Evolutionary conservation across 305 asterid species (phyloP).

Genomic region (Fraxinus nigra): DNA sequence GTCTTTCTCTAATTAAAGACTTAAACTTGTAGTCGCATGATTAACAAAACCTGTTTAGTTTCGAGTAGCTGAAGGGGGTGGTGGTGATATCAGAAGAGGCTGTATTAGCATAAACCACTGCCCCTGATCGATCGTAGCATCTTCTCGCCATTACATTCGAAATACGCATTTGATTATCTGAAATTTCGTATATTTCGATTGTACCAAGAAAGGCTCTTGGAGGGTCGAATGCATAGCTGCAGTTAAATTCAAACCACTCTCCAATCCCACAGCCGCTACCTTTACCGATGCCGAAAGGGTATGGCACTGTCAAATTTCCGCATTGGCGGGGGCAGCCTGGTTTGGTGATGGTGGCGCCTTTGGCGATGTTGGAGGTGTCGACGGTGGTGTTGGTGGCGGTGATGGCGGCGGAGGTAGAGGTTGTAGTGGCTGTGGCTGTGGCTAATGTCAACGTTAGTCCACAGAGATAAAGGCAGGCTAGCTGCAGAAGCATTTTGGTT

Average conservation of each 20-base stretch:
- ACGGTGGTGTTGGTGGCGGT: neutral
- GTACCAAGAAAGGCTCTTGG: conserved; percentile 17
- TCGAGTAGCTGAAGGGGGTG: conserved; percentile 20
- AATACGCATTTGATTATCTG: conserved; percentile 16
- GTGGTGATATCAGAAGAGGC: neutral
- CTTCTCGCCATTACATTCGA: conserved; percentile 12
- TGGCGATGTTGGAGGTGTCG: conserved; percentile 7
- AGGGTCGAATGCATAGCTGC: conserved; percentile 23
- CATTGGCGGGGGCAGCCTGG: conserved; percentile 27
- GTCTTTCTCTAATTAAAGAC: neutral
- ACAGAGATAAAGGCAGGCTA: neutral
- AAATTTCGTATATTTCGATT: conserved; percentile 2
- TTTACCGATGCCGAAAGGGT: conserved; percentile 27
- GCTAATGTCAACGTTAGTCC: neutral
- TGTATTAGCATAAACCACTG: neutral
- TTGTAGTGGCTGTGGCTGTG: neutral
- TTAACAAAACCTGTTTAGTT: conserved; percentile 29
- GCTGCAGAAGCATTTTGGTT: neutral
- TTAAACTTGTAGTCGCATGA: neutral
- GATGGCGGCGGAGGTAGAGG: neutral
- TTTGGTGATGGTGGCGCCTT: conserved; percentile 18
- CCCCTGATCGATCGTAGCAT: conserved; percentile 21
- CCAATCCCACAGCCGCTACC: conserved; percentile 17
- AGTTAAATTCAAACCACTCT: conserved; percentile 11
- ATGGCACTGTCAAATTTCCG: conserved; percentile 26